Base-by-base conservation (phyloP, 768 basidiomycete genomes). In the Pisolithus marmoratus region DNA sequence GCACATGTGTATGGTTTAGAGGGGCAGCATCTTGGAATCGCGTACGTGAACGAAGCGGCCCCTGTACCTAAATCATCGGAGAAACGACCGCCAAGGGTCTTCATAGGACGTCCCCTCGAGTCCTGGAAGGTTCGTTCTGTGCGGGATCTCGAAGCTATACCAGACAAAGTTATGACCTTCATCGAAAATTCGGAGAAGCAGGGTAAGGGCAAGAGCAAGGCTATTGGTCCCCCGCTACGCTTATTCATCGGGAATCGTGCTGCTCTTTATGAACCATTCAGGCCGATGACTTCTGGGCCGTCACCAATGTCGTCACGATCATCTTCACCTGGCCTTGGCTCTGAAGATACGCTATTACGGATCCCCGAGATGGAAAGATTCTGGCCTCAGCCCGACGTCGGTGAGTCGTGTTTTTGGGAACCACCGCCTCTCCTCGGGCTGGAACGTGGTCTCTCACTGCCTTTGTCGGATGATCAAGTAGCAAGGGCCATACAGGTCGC, bases 321-420 rank as follows among this genome's bases (percentile, higher is more conserved):
- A 37, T 19, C 58, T 5, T 57, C 60, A n/a, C 54, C 56, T 0
- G 53, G 2, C 12, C 12, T 45, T 23, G 37, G 49, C 6, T 61
- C 58, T 37, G 63, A 60, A 6, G 40, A 58, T 6, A 51, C 44
- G 14, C 12, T 53, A 4, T 49, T 61, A 12, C 52, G 56, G n/a
- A 6, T 59, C 41, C 48, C 51, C 0, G 55, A 56, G 24, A 2
- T 44, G 20, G 59, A 53, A 41, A 52, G 46, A 5, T 15, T 50
- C n/a, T 67, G 66, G 66, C 66, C 66, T 2, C 66, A 67, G 47
- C 66, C 66, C 0, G 67, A 50, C n/a, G 62, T 69, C 11, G 66
- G 67, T 4, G 67, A 69, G 45, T 58, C 38, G 34, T 67, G 65
- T 31, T 49, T 54, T 51, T 67, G 66, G 67, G 58, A 34, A 24